Evolutionary conservation across 306 rosid species (phyloP).

Genomic region (Acacia melanoxylon): DNA sequence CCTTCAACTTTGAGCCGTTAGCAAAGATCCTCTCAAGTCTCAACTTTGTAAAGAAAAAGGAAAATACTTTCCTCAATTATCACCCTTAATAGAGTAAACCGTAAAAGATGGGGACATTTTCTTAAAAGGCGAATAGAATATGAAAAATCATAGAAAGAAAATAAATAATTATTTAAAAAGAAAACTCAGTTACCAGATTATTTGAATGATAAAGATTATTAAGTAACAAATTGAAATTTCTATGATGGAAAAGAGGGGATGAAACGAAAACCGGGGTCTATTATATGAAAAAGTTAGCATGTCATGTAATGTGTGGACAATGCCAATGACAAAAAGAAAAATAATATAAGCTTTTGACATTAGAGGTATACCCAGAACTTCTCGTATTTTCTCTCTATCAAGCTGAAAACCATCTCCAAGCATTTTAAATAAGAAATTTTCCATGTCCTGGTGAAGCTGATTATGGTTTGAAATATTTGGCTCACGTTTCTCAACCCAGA

Average conservation of each 20-base stretch:
- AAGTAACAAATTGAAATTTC: slow-evolving; percentile 2
- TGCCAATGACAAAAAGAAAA: not conserved
- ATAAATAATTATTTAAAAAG: not conserved
- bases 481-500: slow-evolving; percentile 42
- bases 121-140: not conserved
- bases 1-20: not conserved
- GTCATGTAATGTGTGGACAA: not conserved
- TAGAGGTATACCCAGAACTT: slow-evolving; percentile 70
- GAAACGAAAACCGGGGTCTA: not conserved
- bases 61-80: not conserved
- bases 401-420: slow-evolving; percentile 82
- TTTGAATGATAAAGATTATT: not conserved
- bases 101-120: not conserved
- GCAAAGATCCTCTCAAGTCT: not conserved
- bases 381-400: slow-evolving; percentile 57
- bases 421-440: slow-evolving; percentile 73
- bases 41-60: not conserved
- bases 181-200: not conserved
- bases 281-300: not conserved
- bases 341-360: not conserved
- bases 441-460: slow-evolving; percentile 62
- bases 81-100: not conserved
- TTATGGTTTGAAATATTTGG: slow-evolving; percentile 30
- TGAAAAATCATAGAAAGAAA: not conserved
- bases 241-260: not conserved